Evolutionary conservation across 495 filamentous ascomycete genomes (phyloP).

Genomic region (Penicillium alfredii): DNA sequence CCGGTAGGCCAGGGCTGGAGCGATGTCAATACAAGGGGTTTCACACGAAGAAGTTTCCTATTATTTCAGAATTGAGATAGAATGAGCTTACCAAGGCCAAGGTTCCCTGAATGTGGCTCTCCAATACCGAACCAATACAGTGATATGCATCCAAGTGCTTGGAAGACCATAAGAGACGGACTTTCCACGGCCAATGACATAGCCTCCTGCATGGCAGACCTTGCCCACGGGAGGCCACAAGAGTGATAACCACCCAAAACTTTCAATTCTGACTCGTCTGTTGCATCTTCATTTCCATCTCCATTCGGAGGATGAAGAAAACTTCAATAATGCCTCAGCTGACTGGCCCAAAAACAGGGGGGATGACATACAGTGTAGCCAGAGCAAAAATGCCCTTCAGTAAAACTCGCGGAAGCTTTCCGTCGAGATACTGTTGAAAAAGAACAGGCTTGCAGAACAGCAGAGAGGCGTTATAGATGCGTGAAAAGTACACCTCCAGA

Average conservation of each 20-base stretch:
- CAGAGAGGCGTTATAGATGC: slow-evolving; percentile 6
- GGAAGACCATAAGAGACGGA: slow-evolving; percentile 1
- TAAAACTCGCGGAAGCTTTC: neutral
- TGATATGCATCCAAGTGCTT: slow-evolving; percentile 1
- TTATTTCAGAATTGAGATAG: neutral
- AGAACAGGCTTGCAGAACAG: slow-evolving; percentile 2
- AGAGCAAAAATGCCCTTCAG: slow-evolving; percentile 1
- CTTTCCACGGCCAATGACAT: slow-evolving; percentile 1
- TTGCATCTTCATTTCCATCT: neutral
- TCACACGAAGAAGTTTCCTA: no score
- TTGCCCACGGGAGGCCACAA: slow-evolving; percentile 5
- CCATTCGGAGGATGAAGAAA: neutral
- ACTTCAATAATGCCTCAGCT: neutral
- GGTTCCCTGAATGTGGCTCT: neutral
- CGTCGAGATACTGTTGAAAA: slow-evolving; percentile 3
- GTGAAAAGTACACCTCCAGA: slow-evolving; percentile 5
- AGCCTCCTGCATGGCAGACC: slow-evolving; percentile 1
- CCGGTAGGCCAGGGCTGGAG: slow-evolving; percentile 1
- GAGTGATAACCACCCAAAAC: slow-evolving; percentile 1
- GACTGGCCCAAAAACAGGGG: neutral
- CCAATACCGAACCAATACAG: slow-evolving; percentile 4
- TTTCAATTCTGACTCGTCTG: neutral
- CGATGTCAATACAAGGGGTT: neutral
- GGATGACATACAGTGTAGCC: slow-evolving; percentile 2
- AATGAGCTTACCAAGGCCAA: slow-evolving; percentile 1